Evolutionary conservation across 164 flowering plant species (phyloP).

Genomic region (Brasenia schreberi): DNA sequence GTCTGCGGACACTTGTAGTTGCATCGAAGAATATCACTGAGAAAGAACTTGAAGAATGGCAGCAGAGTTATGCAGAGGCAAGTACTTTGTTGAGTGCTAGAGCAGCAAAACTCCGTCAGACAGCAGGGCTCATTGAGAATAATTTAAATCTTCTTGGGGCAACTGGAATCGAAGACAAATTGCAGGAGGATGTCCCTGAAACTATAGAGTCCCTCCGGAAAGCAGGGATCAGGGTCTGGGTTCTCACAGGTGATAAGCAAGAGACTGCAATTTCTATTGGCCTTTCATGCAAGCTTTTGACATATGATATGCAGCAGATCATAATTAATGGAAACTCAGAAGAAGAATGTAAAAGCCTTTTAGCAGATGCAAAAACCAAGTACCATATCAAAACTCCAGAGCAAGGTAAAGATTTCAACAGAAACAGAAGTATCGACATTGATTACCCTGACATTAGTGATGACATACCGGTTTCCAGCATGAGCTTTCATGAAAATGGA

Average conservation of each 20-base stretch:
- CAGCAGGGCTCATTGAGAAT: conserved; percentile 67
- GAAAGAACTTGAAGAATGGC: conserved; percentile 70
- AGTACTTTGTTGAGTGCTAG: conserved; percentile 79
- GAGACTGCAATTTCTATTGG: conserved; percentile 95
- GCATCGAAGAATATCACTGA: conserved; percentile 64
- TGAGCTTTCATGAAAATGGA: conserved; percentile 3
- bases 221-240: conserved; percentile 96
- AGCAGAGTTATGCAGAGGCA: conserved; percentile 63
- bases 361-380: conserved; percentile 53
- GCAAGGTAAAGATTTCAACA: conserved; percentile 16
- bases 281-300: conserved; percentile 76
- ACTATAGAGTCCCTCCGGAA: conserved; percentile 83
- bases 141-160: conserved; percentile 69
- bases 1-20: conserved; percentile 84
- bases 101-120: conserved; percentile 58
- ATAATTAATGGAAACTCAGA: conserved; percentile 74
- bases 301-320: conserved; percentile 64
- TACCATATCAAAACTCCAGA: conserved; percentile 33
- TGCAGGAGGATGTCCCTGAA: conserved; percentile 93
- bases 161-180: conserved; percentile 79
- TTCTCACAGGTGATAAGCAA: conserved; percentile 93
- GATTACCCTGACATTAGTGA: conserved; percentile 21
- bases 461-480: conserved; percentile 14
- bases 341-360: conserved; percentile 57
- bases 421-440: conserved; percentile 18